phyloP scores from a whole-genome alignment of 257 asterid species.

The Solanum sejunctum region DNA sequence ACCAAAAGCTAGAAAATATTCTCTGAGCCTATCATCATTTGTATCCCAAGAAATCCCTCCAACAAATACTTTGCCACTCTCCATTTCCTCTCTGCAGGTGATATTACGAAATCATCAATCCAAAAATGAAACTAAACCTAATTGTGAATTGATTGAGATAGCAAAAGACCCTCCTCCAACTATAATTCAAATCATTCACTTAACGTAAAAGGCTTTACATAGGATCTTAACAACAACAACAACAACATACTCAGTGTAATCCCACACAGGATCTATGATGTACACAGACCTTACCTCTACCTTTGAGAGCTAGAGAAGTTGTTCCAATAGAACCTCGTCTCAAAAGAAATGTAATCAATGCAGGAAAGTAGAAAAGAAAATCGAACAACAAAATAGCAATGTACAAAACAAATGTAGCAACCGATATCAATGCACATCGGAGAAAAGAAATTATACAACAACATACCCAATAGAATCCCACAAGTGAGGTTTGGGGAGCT shows the following conservation, averaged over 20 bases:
- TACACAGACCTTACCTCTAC: neutral
- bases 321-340: neutral
- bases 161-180: neutral
- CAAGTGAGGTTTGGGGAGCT: too few species aligned
- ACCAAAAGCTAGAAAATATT: conserved; percentile 49
- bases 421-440: neutral
- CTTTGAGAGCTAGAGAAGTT: neutral
- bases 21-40: conserved; percentile 44
- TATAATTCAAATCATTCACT: conserved; percentile 3
- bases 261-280: neutral
- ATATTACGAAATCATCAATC: conserved; percentile 12
- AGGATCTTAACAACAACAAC: neutral
- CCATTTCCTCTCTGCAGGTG: conserved; percentile 33
- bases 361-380: neutral
- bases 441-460: neutral
- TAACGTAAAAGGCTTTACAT: neutral
- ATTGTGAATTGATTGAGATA: neutral
- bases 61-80: conserved; percentile 44
- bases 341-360: neutral
- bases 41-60: conserved; percentile 85
- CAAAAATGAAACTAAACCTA: neutral
- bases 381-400: neutral
- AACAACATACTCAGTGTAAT: neutral
- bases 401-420: neutral
- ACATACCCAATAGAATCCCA: too few species aligned